Base-by-base conservation (phyloP, 2,329 filamentous ascomycete genomes). In the Talaromyces piceae region DNA sequence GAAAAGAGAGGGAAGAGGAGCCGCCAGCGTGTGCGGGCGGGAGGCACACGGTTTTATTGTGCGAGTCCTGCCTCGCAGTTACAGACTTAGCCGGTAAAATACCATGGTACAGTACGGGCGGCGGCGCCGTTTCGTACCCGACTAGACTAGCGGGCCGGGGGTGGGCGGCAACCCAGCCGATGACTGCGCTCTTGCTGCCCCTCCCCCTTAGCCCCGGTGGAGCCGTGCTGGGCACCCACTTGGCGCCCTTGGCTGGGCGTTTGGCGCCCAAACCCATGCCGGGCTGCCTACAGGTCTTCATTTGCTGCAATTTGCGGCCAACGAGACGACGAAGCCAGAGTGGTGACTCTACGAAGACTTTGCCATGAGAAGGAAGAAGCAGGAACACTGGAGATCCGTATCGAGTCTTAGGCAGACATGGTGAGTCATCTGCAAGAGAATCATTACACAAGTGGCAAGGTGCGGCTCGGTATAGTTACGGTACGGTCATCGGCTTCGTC, bases 1-100 rank as follows among this genome's bases (percentile, higher is more conserved):
- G n/a, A 44, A 49, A 41, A 49, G 22, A 41, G 41, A 41, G 8
- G 12, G 16, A 37, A 44, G 50, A 18, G 43, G 22, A 30, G 41
- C 30, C 18, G 20, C n/a, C 23, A 20, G 46, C 11, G 46, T 43
- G 39, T 43, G 39, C 20, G 39, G 9, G 39, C 39, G 8, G 7
- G 20, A 12, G 39, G 13, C 28, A 30, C 20, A 23, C 20, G 20
- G 39, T 25, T 23, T 22, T 43, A 43, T 25, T 22, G 20, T 23
- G 39, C 11, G 20, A 43, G 39, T 4, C 7, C 28, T 13, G n/a
- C n/a, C n/a, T n/a, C n/a, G n/a, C 33, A 37, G 16, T 18, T 18
- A 37, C 33, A 37, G 33, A 1, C 20, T 8, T 7, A 41, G 39
- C 20, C 39, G 39, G 39, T 41, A 41, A 23, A 13, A 13, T 30